Base-by-base conservation (phyloP, 306 rosid genomes). In the Ammopiptanthus mongolicus region DNA sequence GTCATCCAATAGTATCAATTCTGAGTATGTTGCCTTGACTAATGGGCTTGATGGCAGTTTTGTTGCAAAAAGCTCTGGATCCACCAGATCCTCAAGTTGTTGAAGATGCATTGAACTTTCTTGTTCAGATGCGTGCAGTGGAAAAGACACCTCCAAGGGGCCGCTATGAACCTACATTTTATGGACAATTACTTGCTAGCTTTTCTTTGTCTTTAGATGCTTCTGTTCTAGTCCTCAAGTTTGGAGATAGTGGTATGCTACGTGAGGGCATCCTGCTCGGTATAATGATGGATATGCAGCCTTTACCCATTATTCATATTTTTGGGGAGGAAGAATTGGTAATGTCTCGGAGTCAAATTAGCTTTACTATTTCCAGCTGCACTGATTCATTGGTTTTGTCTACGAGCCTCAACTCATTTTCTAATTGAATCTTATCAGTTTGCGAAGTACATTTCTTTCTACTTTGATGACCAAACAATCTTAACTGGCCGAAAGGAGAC, bases 181-280 rank as follows among this genome's bases (percentile, higher is more conserved):
- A 86, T 85, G 98, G 98, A 74, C 86, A 83, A 23, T 69, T 93
- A 58, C 89, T 93, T 71, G 83, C 93, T 31, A 87, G 95, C 82
- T 87, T 91, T 82, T 11, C 98, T 6, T 73, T 93, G 85, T 93
- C 98, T 71, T 87, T 93, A 69, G 96, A 93, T 81, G 82, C 96
- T 69, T 91, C 97, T 73, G 74, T 85, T 79, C 77, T 93, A 56
- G 86, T 91, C 69, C 89, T 93, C 55, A 93, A 93, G 84, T 93
- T 93, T 84, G 98, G 97, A 75, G 79, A 85, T 17, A 56, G 77
- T 48, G 98, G 98, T 41, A 89, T 87, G 97, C 84, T 93, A 65
- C 93, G 86, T 5, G 96, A 89, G 80, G 98, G 98, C 82, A 91
- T 93, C 77, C 65, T 93, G 69, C 86, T 93, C 65, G 98, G 96